phyloP scores from a whole-genome alignment of 306 rosid species.

The Erythrophleum fordii region DNA sequence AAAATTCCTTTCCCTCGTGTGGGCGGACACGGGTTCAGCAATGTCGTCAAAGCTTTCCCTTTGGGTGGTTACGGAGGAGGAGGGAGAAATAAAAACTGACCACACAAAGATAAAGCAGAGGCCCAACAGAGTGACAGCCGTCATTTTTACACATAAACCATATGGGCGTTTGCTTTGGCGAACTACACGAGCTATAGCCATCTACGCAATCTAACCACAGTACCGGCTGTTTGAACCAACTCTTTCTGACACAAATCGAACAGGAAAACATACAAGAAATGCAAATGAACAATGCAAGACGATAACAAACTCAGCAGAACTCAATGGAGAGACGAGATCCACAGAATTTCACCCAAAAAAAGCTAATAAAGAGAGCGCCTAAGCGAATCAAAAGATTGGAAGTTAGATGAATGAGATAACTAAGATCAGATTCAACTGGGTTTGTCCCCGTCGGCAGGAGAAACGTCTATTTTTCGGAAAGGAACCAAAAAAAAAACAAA shows the following conservation, averaged over 20 bases:
- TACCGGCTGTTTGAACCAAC: conserved; percentile 25
- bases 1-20: conserved; percentile 33
- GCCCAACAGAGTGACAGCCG: conserved; percentile 75
- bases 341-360: background rate
- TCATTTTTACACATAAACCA: conserved; percentile 78
- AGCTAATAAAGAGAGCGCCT: background rate
- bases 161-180: conserved; percentile 82
- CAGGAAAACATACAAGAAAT: background rate
- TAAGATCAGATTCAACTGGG: conserved; percentile 8
- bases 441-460: conserved; percentile 15
- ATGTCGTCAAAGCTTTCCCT: conserved; percentile 93
- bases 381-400: background rate
- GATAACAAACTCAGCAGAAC: background rate
- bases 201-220: conserved; percentile 37
- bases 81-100: conserved; percentile 73
- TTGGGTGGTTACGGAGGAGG: conserved; percentile 62
- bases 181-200: conserved; percentile 72
- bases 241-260: conserved; percentile 1
- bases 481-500: background rate
- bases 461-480: conserved; percentile 18
- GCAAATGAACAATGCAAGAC: background rate
- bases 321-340: conserved; percentile 11
- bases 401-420: background rate
- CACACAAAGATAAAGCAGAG: conserved; percentile 83
- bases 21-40: conserved; percentile 59